Percentiles rank a stretch among this genome's conserved stretches.
These are phyloP conservation scores for Pichia norvegensis DNA, from an alignment of 1,139 yeast genomes.

Conservation along the genomic window DNA sequence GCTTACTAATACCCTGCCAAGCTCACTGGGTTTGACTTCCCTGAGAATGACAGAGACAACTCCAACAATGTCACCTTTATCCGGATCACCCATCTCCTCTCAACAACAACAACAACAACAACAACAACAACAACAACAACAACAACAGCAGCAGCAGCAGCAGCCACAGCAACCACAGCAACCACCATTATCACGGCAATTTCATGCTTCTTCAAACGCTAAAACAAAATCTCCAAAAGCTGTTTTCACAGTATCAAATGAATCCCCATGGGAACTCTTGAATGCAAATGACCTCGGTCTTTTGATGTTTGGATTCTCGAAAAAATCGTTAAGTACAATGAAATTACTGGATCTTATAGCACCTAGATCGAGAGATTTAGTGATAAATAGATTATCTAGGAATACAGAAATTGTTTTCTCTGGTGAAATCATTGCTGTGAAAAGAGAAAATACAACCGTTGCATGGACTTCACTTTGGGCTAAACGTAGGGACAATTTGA, in stretches of 20 bases:
- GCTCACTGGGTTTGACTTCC: constrained; percentile 37
- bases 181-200: constrained; percentile 32
- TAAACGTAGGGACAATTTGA: constrained; percentile 57
- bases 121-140: background rate
- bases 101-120: background rate
- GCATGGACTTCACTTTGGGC: constrained; percentile 90
- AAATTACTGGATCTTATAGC: constrained; percentile 73
- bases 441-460: constrained; percentile 38
- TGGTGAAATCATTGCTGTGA: constrained; percentile 55
- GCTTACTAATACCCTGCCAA: constrained; percentile 30
- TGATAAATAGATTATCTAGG: constrained; percentile 44
- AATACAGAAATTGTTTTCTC: constrained; percentile 41
- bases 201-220: constrained; percentile 56
- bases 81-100: background rate
- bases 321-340: constrained; percentile 51
- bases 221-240: constrained; percentile 71
- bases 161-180: background rate
- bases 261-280: constrained; percentile 71
- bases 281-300: constrained; percentile 90
- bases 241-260: constrained; percentile 68
- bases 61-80: background rate
- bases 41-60: constrained; percentile 11
- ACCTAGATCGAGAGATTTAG: constrained; percentile 63
- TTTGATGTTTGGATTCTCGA: constrained; percentile 75
- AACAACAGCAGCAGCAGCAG: background rate